phyloP scores from a whole-genome alignment of 306 rosid species.

The Acacia melanoxylon region DNA sequence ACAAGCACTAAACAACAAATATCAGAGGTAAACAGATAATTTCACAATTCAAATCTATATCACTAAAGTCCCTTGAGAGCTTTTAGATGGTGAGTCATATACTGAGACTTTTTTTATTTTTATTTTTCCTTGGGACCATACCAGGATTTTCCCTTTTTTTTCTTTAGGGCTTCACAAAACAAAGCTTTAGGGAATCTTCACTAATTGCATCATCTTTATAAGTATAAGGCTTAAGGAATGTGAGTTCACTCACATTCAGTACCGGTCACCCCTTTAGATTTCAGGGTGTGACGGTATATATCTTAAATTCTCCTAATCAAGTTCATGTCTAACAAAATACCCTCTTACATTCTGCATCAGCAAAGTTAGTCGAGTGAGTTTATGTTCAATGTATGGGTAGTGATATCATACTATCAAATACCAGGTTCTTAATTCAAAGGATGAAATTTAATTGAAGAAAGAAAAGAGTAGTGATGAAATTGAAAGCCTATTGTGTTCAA shows the following conservation, averaged over 20 bases:
- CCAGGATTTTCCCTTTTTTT: too few relatives aligned
- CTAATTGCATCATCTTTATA: not conserved
- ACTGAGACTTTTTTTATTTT: too few relatives aligned
- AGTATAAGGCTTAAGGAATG: too few relatives aligned
- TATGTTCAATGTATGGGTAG: not conserved
- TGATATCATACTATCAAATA: not conserved
- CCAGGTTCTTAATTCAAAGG: conserved; percentile 15
- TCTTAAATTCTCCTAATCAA: conserved; percentile 5
- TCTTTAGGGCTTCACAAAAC: not conserved
- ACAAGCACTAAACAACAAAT: too few relatives aligned
- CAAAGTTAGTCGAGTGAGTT: conserved; percentile 2
- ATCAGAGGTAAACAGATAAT: too few relatives aligned
- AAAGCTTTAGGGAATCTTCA: not conserved
- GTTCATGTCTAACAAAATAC: not conserved
- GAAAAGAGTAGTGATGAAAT: not conserved
- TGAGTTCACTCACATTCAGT: too few relatives aligned
- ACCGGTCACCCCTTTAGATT: too few relatives aligned
- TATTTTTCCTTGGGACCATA: too few relatives aligned
- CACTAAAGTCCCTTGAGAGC: too few relatives aligned
- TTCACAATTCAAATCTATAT: too few relatives aligned
- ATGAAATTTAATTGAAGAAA: conserved; percentile 16
- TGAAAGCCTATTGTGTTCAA: not conserved
- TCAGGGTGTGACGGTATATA: too few relatives aligned
- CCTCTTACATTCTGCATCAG: not conserved
- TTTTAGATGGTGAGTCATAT: too few relatives aligned